Evolutionary conservation across 306 rosid species (phyloP), one percentile per base, ranked within the genome.

Genomic region (Cyamopsis tetragonoloba): DNA sequence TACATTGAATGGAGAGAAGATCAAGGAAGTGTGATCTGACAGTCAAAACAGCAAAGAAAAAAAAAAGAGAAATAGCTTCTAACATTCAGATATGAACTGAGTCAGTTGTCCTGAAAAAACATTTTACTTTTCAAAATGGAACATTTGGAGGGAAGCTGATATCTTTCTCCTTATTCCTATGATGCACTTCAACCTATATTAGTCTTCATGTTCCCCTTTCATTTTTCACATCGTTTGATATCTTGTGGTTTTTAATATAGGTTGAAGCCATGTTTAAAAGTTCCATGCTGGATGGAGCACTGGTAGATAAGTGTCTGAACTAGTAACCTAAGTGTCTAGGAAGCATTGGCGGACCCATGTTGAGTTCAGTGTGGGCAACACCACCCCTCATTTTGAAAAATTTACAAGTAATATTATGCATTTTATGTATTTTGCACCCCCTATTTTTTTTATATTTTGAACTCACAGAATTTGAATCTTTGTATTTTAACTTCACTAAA

Each of bases 21-120:
- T 61, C 32, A 49, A 17, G 43, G 22, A 49, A 24, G 32, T 20
- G 32, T 20, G 68, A 58, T 46, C 5, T 28, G 27, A 20, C 14
- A 44, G 34, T 31, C n/a, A 5, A 42, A 62, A 38, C 15, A 26
- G 12, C 14, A 6, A 7, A 48, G 2, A 35, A 51, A 35, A 34
- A 11, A 10, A 10, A 60, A 5, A 51, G 49, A 50, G 15, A 24
- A 49, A 17, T 18, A 0, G 19, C 8, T 26, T 50, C 42, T 37
- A 37, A 30, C 38, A 44, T 27, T 24, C 12, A 58, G 62, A 62
- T 62, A 48, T 12, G 34, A 50, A 2, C 43, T 9, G 19, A 35
- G 47, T 62, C 64, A 61, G 6, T 35, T 27, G 49, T 74, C 66
- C 42, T 66, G 42, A 31, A 20, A n/a, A 68, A 55, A 9, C 38